Conservation (phyloP, 2,329 filamentous ascomycete species). For the Catunica adiposa region DNA sequence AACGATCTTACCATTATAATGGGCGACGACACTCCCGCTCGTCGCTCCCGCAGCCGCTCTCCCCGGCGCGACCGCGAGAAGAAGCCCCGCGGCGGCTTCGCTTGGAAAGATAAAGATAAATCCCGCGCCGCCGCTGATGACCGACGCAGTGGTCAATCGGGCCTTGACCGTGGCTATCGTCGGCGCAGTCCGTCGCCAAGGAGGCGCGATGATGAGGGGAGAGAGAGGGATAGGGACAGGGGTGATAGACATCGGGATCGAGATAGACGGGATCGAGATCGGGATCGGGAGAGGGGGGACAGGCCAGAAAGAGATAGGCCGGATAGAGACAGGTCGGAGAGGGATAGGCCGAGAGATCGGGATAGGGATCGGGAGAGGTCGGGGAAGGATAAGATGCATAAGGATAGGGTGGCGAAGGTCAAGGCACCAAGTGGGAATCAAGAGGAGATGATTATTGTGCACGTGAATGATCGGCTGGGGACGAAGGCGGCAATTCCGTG, state of each 20-base stretch:
- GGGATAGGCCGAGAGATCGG: slow-evolving; percentile 18
- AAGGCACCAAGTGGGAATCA: slow-evolving; percentile 14
- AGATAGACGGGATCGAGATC: slow-evolving; percentile 14
- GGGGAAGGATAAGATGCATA: slow-evolving; percentile 23
- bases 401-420: slow-evolving; percentile 15
- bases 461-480: slow-evolving; percentile 86
- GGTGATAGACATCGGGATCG: background rate
- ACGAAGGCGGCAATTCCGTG: slow-evolving; percentile 93
- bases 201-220: background rate
- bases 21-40: background rate
- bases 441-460: slow-evolving; percentile 84
- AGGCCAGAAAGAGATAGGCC: slow-evolving; percentile 21
- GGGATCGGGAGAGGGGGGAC: slow-evolving; percentile 16
- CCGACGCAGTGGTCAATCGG: slow-evolving; percentile 18
- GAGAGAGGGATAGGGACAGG: slow-evolving; percentile 2
- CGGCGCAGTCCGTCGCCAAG: slow-evolving; percentile 15
- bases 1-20: background rate
- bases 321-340: slow-evolving; percentile 13
- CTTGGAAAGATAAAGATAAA: slow-evolving; percentile 36
- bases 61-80: slow-evolving; percentile 24
- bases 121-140: slow-evolving; percentile 24
- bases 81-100: slow-evolving; percentile 27
- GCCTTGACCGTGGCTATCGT: slow-evolving; percentile 23
- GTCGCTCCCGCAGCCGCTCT: slow-evolving; percentile 1
- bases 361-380: slow-evolving; percentile 22